Base-by-base conservation (phyloP, 257 asterid genomes). In the Plectranthus barbatus region DNA sequence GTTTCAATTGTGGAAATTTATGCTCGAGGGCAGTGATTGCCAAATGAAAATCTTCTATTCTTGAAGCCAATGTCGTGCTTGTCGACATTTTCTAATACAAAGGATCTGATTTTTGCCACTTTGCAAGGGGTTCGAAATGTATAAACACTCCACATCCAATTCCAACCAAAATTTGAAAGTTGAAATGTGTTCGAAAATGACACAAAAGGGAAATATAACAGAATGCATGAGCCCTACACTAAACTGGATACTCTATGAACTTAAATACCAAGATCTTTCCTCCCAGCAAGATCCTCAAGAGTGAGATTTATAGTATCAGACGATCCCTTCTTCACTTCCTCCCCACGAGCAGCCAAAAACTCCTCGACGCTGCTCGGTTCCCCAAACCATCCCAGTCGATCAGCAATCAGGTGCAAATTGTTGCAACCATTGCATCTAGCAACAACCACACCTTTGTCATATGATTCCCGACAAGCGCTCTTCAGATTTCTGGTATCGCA, bases 321-420 rank as follows among this genome's bases (percentile, higher is more conserved):
- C 0, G 87, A 80, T 1, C 94, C 95, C 60, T 80, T 86, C 58
- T 86, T 86, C 75, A 91, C 91, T 76, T 83, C 90, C 79, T 88
- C 95, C 20, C 98, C 95, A 8, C 84, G 94, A 45, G 85, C 87
- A 5, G 95, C 91, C 70, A 91, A 72, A 60, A 91, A 82, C 56
- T 91, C 95, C 71, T 88, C 98, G 0, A 88, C 78, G 2, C 90
- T 88, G 45, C 95, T 81, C 0, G 90, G 88, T 54, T 88, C 91
- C 20, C 97, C 95, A 46, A 91, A 88, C 98, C 95, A 88, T 18
- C 98, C 98, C 70, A 91, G 61, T 21, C 96, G 83, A 72, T 91
- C 98, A 66, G 95, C 88, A 62, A 91, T 91, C 55, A 91, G 83
- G 72, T 88, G 98, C 62, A 86, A 56, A 66, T 84, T 88, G 19